Conservation (phyloP, 2,329 filamentous ascomycete genomes). For the Pestalotiopsis sp. region DNA sequence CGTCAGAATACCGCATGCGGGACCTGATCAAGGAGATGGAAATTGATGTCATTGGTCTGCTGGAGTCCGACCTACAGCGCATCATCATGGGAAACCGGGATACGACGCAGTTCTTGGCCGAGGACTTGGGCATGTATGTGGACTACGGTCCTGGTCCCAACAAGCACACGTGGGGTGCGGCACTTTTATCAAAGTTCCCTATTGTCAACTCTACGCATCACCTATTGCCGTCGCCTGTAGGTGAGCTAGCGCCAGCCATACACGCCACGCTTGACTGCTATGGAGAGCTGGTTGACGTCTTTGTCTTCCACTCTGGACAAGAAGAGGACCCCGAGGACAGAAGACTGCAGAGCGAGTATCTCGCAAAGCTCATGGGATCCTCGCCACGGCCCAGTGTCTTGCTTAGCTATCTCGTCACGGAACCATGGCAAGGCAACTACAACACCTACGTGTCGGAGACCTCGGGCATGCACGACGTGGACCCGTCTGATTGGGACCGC, state of each 20-base stretch:
- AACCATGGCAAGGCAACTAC: conserved; percentile 91
- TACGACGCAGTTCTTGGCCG: conserved; percentile 90
- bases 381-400: conserved; percentile 80
- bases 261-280: conserved; percentile 96
- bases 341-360: conserved; percentile 81
- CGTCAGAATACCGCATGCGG: conserved; percentile 90
- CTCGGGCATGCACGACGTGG: conserved; percentile 95
- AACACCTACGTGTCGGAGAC: conserved; percentile 87
- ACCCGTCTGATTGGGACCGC: conserved; percentile 88
- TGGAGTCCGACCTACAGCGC: conserved; percentile 91
- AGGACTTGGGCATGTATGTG: conserved; percentile 98
- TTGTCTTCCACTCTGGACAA: conserved; percentile 98
- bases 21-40: conserved; percentile 92
- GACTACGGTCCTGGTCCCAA: conserved; percentile 97
- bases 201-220: conserved; percentile 98
- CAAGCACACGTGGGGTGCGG: conserved; percentile 97
- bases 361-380: conserved; percentile 85
- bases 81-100: conserved; percentile 99
- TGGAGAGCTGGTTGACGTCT: conserved; percentile 86
- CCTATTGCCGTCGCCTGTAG: conserved; percentile 87
- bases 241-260: conserved; percentile 93
- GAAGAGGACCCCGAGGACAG: conserved; percentile 95
- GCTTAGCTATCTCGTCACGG: conserved; percentile 90
- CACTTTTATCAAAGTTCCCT: conserved; percentile 93
- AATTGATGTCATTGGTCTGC: conserved; percentile 92